Base-by-base conservation (phyloP, 108 stramenopile genomes). In the Nannochloropsis salina region DNA sequence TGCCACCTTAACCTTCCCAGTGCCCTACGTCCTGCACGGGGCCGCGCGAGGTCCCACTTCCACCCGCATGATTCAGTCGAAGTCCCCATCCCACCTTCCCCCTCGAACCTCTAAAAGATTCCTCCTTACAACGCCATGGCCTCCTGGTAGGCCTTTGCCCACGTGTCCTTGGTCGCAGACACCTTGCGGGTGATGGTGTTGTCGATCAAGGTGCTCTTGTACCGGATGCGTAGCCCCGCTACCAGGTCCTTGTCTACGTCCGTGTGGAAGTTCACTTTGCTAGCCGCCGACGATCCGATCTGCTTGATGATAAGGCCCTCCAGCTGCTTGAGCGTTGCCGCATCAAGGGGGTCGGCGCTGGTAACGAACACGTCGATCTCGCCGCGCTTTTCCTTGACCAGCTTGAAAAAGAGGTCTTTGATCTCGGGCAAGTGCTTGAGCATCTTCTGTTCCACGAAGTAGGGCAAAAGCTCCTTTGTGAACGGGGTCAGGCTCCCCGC, bases 221-320 rank as follows among this genome's bases (percentile, higher is more conserved):
- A 74, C 61, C 61, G 61, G n/a, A 74, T 74, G 61, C 61, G 61
- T n/a, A 74, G 61, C 20, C 61, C 61, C 20, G 61, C 61, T 0
- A 74, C 61, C 2, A 74, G 61, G 61, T 74, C 61, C 61, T 74
- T 74, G 61, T 74, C 61, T n/a, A 74, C 61, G 61, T 74, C 61
- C 8, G 61, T 74, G 20, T 74, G 61, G 61, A 74, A 74, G 8
- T 74, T 74, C 61, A 74, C 61, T n/a, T 74, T 74, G 61, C 61
- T 74, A 15, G 61, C 61, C 61, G 61, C 61, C 61, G 61, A 74
- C 61, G 61, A 74, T n/a, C 61, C 61, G n/a, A 74, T 74, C 61
- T 74, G 61, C 61, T 74, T 74, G 61, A 74, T 74, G 61, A 74
- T 74, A 74, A 74, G 61, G 20, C 61, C 61, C 61, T 74, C 61